phyloP scores from a whole-genome alignment of 164 flowering plant genomes.

The Umbellularia californica region DNA sequence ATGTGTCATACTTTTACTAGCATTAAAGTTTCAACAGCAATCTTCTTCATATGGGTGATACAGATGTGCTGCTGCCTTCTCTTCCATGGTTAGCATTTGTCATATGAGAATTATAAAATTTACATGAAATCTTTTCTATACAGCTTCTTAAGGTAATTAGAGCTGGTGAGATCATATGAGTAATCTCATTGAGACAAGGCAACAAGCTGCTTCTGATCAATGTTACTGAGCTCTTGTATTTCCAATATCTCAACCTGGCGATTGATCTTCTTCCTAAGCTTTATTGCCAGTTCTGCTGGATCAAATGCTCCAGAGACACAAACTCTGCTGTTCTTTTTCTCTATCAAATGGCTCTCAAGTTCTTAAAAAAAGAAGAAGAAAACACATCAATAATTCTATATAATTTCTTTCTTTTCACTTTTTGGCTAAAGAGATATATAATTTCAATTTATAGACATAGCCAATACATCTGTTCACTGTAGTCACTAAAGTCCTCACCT shows the following conservation, averaged over 20 bases:
- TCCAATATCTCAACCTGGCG: conserved; percentile 76
- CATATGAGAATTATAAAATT: neutral
- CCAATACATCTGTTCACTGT: neutral
- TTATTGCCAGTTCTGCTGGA: conserved; percentile 68
- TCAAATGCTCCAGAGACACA: conserved; percentile 51
- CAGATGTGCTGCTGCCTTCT: no score
- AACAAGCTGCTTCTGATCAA: neutral
- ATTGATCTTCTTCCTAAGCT: conserved; percentile 65
- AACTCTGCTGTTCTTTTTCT: conserved; percentile 51
- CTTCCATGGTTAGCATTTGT: neutral
- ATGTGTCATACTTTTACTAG: no score
- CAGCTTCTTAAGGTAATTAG: neutral
- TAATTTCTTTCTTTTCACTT: no score
- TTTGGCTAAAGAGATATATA: no score
- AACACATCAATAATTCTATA: no score
- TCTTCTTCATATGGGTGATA: neutral
- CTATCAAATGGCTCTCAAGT: conserved; percentile 10
- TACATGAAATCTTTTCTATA: no score
- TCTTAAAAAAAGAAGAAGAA: neutral
- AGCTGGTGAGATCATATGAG: neutral
- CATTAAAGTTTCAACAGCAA: neutral
- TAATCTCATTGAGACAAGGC: neutral
- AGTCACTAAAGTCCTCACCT: conserved; percentile 33
- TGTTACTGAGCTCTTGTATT: conserved; percentile 32
- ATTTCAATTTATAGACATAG: neutral